phyloP scores from a whole-genome alignment of 176 grass and related monocot genomes.

The Carex cristatella region DNA sequence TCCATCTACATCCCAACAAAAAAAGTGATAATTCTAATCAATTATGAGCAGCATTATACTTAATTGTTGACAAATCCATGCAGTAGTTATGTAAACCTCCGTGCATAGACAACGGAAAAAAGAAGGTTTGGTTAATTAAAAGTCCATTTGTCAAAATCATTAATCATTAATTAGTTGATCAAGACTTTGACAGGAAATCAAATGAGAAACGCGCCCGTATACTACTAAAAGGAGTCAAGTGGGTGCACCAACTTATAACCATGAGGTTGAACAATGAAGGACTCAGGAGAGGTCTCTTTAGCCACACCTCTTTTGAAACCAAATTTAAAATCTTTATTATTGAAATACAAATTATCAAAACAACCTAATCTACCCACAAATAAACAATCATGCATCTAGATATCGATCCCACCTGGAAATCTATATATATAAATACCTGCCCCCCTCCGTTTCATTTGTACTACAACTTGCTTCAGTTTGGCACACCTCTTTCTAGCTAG shows the following conservation, averaged over 20 bases:
- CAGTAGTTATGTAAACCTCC: neutral
- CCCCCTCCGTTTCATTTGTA: neutral
- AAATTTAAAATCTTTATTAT: neutral
- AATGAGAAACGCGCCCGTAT: neutral
- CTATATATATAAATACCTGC: neutral
- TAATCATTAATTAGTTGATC: neutral
- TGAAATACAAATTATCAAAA: slow-evolving; percentile 12
- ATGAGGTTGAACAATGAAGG: slow-evolving; percentile 8
- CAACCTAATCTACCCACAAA: slow-evolving; percentile 31
- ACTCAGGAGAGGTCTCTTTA: neutral
- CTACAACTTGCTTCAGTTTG: neutral
- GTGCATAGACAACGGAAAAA: too few species aligned
- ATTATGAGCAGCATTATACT: neutral
- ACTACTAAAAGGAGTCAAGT: slow-evolving; percentile 16
- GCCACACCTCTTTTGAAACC: slow-evolving; percentile 2
- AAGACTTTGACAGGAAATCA: neutral
- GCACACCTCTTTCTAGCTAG: neutral
- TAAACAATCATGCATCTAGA: slow-evolving; percentile 20
- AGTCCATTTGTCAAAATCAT: neutral
- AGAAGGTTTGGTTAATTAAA: neutral
- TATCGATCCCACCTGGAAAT: neutral
- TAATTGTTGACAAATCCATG: neutral
- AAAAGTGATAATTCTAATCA: neutral
- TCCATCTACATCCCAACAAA: neutral
- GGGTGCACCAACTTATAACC: slow-evolving; percentile 19